Evolutionary conservation across 2,329 filamentous ascomycete genomes (phyloP), one percentile per base, ranked within the genome.

Genomic region (Zasmidium citrigriseum): DNA sequence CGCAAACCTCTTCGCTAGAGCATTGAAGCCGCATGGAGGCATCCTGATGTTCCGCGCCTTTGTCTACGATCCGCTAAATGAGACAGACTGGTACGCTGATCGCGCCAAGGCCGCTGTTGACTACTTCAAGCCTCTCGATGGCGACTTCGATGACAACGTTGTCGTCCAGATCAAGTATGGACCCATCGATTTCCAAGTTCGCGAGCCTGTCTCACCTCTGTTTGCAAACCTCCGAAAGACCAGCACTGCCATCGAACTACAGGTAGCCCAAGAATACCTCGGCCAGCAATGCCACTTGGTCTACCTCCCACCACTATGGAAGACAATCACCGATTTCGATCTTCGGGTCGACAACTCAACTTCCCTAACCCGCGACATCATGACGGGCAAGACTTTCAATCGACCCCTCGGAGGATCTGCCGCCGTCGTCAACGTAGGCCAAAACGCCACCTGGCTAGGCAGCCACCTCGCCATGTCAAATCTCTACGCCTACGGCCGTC

Each of bases 91-190:
- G 86, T 84, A 81, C 52, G 82, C 81, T 1, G 88, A 90, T 69
- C 82, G 88, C 1, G 88, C 88, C 1, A 89, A 89, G 55, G 88
- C 86, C 0, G 86, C 86, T 0, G 85, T 89, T 0, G 78, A 90
- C 1, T 89, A 83, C 72, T 90, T 90, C 70, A 76, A 83, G 16
- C 77, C 79, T 0, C 78, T 90, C 0, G 88, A 90, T 65, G 82
- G 80, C 4, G 71, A 86, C 59, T 90, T 90, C 57, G 84, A 87
- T 21, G 84, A 87, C 47, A 90, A 90, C 48, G 87, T 90, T 0
- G 79, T 90, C 0, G 79, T 90, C 2, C 88, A 91, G 68, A 86
- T 90, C 72, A 91, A 90, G 72, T 89, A 87, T 61, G 88, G 88
- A 10, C 87, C 88, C 0, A 90, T 90, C 59, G 88, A 90, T 68